Conservation (phyloP, 768 basidiomycete species). For the Collybia sp. region DNA sequence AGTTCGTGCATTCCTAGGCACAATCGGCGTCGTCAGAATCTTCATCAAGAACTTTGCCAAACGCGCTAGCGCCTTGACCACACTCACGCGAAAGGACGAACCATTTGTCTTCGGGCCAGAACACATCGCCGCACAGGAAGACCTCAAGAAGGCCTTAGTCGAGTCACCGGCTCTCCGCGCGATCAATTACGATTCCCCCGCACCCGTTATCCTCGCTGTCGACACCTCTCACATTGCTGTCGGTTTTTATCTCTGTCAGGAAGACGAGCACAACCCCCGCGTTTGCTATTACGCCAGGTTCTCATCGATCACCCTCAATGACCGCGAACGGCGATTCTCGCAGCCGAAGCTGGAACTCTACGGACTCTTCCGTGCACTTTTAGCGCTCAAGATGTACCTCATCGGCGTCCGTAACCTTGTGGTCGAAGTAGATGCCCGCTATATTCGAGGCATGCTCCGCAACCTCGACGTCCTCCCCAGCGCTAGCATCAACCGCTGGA, state of each 20-base stretch:
- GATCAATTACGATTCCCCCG: conserved; percentile 23
- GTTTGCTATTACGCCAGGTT: conserved; percentile 21
- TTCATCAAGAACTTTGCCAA: conserved; percentile 24
- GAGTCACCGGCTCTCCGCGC: conserved; percentile 19
- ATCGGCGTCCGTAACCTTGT: conserved; percentile 24
- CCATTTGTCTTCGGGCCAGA: conserved; percentile 22
- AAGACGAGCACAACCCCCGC: conserved; percentile 8
- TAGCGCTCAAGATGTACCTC: conserved; percentile 16
- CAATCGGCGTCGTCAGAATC: conserved; percentile 17
- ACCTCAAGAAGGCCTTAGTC: conserved; percentile 18
- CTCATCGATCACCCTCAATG: conserved; percentile 32
- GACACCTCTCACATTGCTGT: conserved; percentile 30
- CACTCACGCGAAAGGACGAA: conserved; percentile 20
- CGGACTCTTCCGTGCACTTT: conserved; percentile 20
- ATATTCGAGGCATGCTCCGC: conserved; percentile 29
- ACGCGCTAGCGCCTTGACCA: conserved; percentile 13
- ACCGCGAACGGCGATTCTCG: conserved; percentile 18
- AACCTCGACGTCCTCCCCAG: conserved; percentile 20
- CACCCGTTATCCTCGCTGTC: conserved; percentile 27
- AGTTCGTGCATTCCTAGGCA: conserved; percentile 25
- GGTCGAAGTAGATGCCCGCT: conserved; percentile 32
- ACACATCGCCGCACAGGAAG: conserved; percentile 14
- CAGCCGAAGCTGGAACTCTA: conserved; percentile 32
- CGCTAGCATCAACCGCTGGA: conserved; percentile 20
- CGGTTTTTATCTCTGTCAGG: conserved; percentile 27